Evolutionary conservation across 176 grass and related monocot species (phyloP).

Genomic region (Saccharum spontaneum): DNA sequence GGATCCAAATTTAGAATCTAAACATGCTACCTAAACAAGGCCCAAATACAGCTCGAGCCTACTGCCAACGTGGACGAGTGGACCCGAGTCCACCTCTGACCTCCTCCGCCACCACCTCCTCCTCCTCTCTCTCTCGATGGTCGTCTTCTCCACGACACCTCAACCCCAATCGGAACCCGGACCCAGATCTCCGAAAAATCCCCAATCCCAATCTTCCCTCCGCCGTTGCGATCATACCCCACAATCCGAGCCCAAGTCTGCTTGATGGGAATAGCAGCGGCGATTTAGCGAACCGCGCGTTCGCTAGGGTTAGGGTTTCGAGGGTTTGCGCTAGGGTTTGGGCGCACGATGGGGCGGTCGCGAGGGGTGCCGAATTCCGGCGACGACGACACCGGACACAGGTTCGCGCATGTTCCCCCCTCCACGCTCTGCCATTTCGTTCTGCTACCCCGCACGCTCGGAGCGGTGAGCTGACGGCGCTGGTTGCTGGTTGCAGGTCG

Average conservation of each 20-base stretch:
- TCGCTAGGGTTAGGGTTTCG: constrained; percentile 31
- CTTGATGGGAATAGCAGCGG: constrained; percentile 11
- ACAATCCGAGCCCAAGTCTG: not conserved
- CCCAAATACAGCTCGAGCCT: not conserved
- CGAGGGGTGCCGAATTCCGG: constrained; percentile 73
- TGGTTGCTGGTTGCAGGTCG: constrained; percentile 50
- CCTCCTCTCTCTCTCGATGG: not conserved
- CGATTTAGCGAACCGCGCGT: constrained; percentile 14
- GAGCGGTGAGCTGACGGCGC: not conserved
- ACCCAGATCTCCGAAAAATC: not conserved
- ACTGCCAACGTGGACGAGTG: constrained; percentile 4
- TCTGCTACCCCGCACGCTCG: not conserved
- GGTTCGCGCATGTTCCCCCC: constrained; percentile 30
- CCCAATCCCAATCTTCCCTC: not conserved
- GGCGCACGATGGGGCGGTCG: constrained; percentile 72
- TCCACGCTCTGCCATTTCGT: not conserved
- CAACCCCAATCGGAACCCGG: constrained; percentile 19
- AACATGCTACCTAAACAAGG: no score
- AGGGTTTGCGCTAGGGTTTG: constrained; percentile 55
- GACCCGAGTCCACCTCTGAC: not conserved
- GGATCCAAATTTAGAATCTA: no score
- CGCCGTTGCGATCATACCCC: not conserved
- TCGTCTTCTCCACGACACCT: constrained; percentile 39
- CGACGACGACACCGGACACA: constrained; percentile 86
- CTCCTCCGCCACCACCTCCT: not conserved